phyloP scores from a whole-genome alignment of 2,329 filamentous ascomycete genomes.

The Phyllachora maydis region DNA sequence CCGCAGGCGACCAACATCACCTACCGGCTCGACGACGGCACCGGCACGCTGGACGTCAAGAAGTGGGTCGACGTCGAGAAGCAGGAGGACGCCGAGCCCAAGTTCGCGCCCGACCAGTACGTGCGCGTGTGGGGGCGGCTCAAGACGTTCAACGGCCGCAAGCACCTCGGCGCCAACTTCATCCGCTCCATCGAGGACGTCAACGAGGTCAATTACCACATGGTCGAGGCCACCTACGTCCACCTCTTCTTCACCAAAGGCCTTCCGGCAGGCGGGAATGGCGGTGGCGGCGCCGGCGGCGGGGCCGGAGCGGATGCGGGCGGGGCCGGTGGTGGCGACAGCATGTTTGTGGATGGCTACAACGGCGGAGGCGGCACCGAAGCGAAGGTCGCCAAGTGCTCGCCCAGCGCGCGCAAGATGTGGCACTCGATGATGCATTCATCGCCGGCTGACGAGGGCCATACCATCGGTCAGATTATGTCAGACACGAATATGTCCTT shows the following conservation, averaged over 20 bases:
- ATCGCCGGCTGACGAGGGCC: slow-evolving; percentile 58
- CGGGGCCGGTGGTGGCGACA: no score
- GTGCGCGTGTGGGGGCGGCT: slow-evolving; percentile 73
- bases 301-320: no score
- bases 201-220: slow-evolving; percentile 85
- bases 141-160: slow-evolving; percentile 67
- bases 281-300: slow-evolving; percentile 11
- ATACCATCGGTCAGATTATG: slow-evolving; percentile 64
- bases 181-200: slow-evolving; percentile 64
- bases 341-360: slow-evolving; percentile 33
- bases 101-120: slow-evolving; percentile 54
- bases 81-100: slow-evolving; percentile 22
- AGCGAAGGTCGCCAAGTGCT: slow-evolving; percentile 24
- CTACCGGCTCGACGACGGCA: slow-evolving; percentile 89
- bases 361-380: slow-evolving; percentile 12
- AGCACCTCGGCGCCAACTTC: slow-evolving; percentile 60
- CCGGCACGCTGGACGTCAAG: slow-evolving; percentile 78
- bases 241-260: slow-evolving; percentile 71
- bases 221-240: slow-evolving; percentile 75
- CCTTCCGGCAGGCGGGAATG: slow-evolving; percentile 19
- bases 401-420: slow-evolving; percentile 42
- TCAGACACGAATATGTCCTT: slow-evolving; percentile 41
- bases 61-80: slow-evolving; percentile 57
- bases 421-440: slow-evolving; percentile 47
- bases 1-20: slow-evolving; percentile 81